Percentiles rank a stretch among this genome's conserved stretches.
Evolutionary conservation across 352 stramenopile species (phyloP).

Genomic region (Saprolegnia parasitica): DNA sequence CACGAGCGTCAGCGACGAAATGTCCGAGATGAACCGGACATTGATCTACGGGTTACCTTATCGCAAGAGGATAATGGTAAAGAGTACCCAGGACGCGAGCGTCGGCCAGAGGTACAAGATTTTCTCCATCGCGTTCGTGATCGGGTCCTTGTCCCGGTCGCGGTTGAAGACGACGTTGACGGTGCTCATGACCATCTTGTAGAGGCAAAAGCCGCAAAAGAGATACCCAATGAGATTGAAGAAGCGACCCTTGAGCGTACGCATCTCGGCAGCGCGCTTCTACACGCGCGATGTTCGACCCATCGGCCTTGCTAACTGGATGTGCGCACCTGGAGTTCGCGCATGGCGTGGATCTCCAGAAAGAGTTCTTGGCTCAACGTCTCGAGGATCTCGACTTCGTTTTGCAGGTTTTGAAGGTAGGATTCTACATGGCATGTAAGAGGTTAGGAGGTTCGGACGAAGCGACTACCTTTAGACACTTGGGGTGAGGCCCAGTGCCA

Average conservation of each 20-base stretch:
- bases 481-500: not conserved
- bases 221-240: conserved; percentile 80
- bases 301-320: not conserved
- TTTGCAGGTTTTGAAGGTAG: conserved; percentile 59
- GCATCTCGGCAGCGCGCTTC: conserved; percentile 35
- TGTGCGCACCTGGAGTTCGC: conserved; percentile 43
- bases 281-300: conserved; percentile 32
- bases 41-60: conserved; percentile 44
- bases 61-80: not conserved
- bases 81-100: conserved; percentile 51
- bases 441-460: too few species aligned
- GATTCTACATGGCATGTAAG: conserved; percentile 36
- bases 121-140: conserved; percentile 75
- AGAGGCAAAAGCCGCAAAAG: conserved; percentile 73
- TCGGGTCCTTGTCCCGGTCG: conserved; percentile 79
- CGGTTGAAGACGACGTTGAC: conserved; percentile 73
- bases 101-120: conserved; percentile 80
- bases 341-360: conserved; percentile 77
- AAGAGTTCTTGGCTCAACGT: conserved; percentile 74
- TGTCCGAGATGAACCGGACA: conserved; percentile 69
- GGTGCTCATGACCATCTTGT: conserved; percentile 85
- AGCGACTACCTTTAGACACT: conserved; percentile 5
- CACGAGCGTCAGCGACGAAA: conserved; percentile 70
- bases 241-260: conserved; percentile 61
- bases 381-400: conserved; percentile 71